Base-by-base conservation (phyloP, 306 rosid genomes). In the Vigna nakashimae region DNA sequence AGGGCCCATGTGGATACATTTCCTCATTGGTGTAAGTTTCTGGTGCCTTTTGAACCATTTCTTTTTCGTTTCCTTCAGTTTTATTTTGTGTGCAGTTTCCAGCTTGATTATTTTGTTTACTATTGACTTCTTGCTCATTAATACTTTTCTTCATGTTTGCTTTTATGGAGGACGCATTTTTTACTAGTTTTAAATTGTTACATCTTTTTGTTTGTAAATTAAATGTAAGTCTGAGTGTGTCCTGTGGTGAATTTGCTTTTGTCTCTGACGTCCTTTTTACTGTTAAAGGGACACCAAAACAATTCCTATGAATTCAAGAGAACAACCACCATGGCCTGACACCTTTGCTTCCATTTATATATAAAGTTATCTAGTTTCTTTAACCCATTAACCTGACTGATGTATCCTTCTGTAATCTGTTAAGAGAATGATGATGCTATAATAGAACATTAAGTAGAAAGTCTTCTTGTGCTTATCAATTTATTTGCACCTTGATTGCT, bases 1-100 rank as follows among this genome's bases (percentile, higher is more conserved):
- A 83, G 98, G 98, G 67, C 96, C 97, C 6, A 94, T 94, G 96
- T 94, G 96, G 97, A 59, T 94, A 83, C 98, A 94, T 85, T 94
- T 92, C 84, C 87, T 94, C 65, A 45, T 92, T 73, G 98, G 97
- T 30, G 97, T 94, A 90, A 89, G 97, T 73, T 80, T 80, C 79
- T 58, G 45, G 18, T 79, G 51, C 77, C 80, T 50, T 78, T 60
- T 34, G 65, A 68, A 18, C 24, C 64, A n/a, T 26, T 34, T 28
- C 7, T 34, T 11, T 50, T 2, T 46, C 36, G 28, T 38, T 65
- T 71, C 18, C 46, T 57, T 12, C 59, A 28, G 58, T 52, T 28
- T 51, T 69, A 38, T 20, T 63, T 15, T 70, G 63, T 62, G 46
- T 62, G 58, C 26, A 20, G 59, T 65, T 55, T 52, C 42, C 50